Evolutionary conservation across 768 basidiomycete species (phyloP).

Genomic region (Amanita rubescens): DNA sequence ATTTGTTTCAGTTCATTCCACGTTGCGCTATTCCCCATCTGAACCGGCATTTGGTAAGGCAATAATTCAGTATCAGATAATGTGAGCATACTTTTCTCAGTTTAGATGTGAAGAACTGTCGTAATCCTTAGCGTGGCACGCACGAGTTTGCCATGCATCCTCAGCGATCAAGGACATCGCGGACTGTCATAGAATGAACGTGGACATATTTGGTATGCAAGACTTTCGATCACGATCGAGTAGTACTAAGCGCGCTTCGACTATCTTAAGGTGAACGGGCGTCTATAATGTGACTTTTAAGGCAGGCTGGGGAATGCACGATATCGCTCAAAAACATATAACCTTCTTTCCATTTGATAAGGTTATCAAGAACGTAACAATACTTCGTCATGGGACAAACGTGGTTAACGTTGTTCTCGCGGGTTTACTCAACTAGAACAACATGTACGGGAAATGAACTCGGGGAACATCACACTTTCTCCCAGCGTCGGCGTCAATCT

Average conservation of each 20-base stretch:
- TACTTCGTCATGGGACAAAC: not conserved
- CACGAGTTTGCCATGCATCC: not conserved
- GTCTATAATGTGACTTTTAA: not conserved
- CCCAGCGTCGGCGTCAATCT: not conserved
- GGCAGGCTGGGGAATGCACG: too few species aligned
- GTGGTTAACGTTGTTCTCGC: not conserved
- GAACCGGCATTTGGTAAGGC: not conserved
- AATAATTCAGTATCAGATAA: not conserved
- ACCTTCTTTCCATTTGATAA: too few species aligned
- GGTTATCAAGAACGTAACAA: not conserved
- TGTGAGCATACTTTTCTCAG: not conserved
- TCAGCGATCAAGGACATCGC: not conserved
- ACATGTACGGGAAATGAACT: not conserved
- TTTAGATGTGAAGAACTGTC: not conserved
- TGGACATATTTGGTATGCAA: not conserved
- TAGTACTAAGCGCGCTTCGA: not conserved
- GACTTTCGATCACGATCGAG: constrained; percentile 7
- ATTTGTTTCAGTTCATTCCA: not conserved
- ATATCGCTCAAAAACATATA: not conserved
- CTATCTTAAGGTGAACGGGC: not conserved
- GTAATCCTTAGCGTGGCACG: not conserved
- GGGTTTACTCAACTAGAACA: not conserved
- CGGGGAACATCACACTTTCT: not conserved
- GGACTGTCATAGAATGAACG: not conserved
- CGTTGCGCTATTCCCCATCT: not conserved